Base-by-base conservation (phyloP, 2,329 filamentous ascomycete genomes). In the Pseudogymnoascus sp. region DNA sequence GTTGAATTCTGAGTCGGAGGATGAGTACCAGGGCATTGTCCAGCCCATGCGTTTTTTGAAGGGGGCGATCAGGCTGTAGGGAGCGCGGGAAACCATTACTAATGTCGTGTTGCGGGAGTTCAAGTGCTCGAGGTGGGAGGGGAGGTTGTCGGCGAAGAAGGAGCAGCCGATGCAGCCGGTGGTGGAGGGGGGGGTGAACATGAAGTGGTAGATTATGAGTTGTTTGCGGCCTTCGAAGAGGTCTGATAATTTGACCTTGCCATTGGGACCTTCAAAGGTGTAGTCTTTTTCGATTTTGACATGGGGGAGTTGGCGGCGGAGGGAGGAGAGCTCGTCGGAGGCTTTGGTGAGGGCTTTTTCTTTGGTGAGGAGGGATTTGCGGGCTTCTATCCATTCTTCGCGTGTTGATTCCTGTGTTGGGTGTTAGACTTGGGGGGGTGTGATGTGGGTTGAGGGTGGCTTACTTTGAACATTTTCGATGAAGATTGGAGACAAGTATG, bases 141-240 rank as follows among this genome's bases (percentile, higher is more conserved):
- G 77, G 14, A 79, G 68, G 46, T 75, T 71, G 37, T 80, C 77
- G 37, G 71, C 73, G 14, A 74, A 66, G 53, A 78, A 74, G 6
- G 72, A 72, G 67, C 77, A 80, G 4, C 75, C 77, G 14, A 69
- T 64, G 63, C 78, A 80, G 25, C 72, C 78, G 5, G 67, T 63
- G 2, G 74, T 70, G 1, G 72, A 67, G 2, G 70, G 66, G 1
- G 76, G 75, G 0, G 66, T 69, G 63, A 79, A 77, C 78, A 80
- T 81, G 72, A 79, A 80, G 69, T 80, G 78, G 66, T 79, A 79
- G 37, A 81, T 64, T 50, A 78, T 72, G 63, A 79, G 72, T 62
- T 77, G 73, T 28, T 73, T 70, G 28, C 71, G 71, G 60, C 68
- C 70, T 4, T 68, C 68, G 60, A 77, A 77, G 50, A 78, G 70